phyloP scores from a whole-genome alignment of 23 red algal species.

The Gracilaria domingensis region DNA sequence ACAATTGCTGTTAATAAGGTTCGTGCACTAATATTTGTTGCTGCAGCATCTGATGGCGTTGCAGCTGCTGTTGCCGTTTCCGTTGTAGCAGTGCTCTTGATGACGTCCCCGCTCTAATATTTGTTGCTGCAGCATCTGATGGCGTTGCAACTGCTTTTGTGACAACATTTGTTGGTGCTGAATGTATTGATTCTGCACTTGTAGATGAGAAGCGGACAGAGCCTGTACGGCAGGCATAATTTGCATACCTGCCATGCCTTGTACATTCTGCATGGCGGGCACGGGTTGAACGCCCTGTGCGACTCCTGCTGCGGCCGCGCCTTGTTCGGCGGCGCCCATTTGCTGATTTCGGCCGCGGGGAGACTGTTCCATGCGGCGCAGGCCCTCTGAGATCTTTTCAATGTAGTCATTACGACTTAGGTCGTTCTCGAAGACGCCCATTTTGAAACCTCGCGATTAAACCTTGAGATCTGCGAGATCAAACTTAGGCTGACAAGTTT shows the following conservation, averaged over 20 bases:
- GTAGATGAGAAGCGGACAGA: neutral
- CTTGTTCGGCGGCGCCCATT: neutral
- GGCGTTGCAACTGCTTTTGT: constrained; percentile 37
- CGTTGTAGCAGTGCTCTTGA: too few species aligned
- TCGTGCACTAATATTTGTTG: too few species aligned
- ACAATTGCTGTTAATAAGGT: too few species aligned
- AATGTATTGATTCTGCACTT: neutral
- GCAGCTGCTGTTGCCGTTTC: too few species aligned
- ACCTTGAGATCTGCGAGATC: constrained; percentile 24
- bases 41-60: too few species aligned
- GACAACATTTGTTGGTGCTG: constrained; percentile 23
- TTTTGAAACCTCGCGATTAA: constrained; percentile 42
- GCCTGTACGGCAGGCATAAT: neutral
- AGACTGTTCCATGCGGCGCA: constrained; percentile 34
- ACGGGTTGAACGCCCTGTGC: neutral
- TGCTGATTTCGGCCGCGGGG: neutral
- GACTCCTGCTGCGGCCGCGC: neutral
- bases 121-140: constrained; percentile 28
- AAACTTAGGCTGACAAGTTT: neutral
- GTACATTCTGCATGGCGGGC: neutral
- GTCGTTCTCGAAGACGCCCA: constrained; percentile 22
- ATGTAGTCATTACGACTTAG: constrained; percentile 63
- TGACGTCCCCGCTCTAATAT: constrained; percentile 16
- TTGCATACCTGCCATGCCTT: neutral
- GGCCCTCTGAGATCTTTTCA: constrained; percentile 46